phyloP scores from a whole-genome alignment of 2,329 filamentous ascomycete species.

The Parasarocladium wereldwijsianum region DNA sequence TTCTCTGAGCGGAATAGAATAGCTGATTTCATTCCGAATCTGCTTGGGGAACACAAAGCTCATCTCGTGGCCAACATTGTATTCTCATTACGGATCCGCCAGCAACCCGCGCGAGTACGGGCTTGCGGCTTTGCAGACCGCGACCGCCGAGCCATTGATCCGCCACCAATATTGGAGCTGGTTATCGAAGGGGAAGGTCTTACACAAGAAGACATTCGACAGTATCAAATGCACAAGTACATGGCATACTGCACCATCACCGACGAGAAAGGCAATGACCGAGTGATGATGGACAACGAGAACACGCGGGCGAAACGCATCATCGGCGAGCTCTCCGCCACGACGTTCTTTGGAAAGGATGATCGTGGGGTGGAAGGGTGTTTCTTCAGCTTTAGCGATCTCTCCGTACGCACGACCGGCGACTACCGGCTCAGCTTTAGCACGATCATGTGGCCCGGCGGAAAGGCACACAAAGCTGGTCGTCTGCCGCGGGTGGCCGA shows the following conservation, averaged over 20 bases:
- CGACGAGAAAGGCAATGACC: conserved; percentile 55
- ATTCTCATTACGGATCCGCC: conserved; percentile 39
- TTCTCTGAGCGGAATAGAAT: too few relatives aligned
- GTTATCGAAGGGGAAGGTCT: conserved; percentile 42
- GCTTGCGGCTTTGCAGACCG: conserved; percentile 75
- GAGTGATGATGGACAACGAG: conserved; percentile 57
- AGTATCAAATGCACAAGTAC: conserved; percentile 19
- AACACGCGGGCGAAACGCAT: conserved; percentile 58
- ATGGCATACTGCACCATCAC: conserved; percentile 58
- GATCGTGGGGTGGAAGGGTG: conserved; percentile 60
- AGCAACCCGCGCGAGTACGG: conserved; percentile 64
- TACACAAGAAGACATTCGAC: conserved; percentile 40
- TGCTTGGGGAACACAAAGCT: conserved; percentile 10
- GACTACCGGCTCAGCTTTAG: conserved; percentile 62
- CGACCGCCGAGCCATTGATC: conserved; percentile 69
- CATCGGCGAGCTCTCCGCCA: conserved; percentile 68
- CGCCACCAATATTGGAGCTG: conserved; percentile 69
- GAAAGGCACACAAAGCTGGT: conserved; percentile 46
- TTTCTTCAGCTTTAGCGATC: conserved; percentile 76
- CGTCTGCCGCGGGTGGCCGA: conserved; percentile 35
- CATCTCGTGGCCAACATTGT: conserved; percentile 10
- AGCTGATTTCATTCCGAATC: conserved; percentile 19
- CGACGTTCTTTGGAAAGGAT: conserved; percentile 62
- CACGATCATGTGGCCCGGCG: conserved; percentile 38
- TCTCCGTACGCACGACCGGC: conserved; percentile 66